Conservation (phyloP, 2,329 filamentous ascomycete genomes). For the Fusarium verrucosum region DNA sequence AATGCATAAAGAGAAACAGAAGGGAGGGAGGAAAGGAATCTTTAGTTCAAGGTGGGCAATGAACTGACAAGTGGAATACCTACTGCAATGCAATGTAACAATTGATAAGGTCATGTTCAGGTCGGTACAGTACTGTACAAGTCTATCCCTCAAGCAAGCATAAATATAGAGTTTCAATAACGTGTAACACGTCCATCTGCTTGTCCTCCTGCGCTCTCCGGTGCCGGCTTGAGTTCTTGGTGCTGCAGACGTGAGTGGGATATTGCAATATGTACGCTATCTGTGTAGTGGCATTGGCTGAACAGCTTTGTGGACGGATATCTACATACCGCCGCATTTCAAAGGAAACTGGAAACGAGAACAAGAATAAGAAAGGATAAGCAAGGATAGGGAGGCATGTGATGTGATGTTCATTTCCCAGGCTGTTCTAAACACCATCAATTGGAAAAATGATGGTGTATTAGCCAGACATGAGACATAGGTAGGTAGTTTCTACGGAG, state of each 20-base stretch:
- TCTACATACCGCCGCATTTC: slow-evolving; percentile 35
- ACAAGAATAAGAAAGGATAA: slow-evolving; percentile 2
- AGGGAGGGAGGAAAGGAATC: background rate
- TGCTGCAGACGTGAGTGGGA: background rate
- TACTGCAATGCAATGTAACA: no score
- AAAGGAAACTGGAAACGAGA: slow-evolving; percentile 14
- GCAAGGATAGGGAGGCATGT: slow-evolving; percentile 27
- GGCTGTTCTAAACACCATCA: background rate
- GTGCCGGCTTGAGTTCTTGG: background rate
- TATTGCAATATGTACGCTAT: slow-evolving; percentile 26
- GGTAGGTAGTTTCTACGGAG: no score
- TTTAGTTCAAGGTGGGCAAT: background rate
- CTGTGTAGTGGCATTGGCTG: slow-evolving; percentile 17
- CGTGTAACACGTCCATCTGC: background rate
- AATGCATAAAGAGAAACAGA: slow-evolving; percentile 18
- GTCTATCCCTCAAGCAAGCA: no score
- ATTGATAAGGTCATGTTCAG: background rate
- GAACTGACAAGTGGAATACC: no score
- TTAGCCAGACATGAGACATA: slow-evolving; percentile 15
- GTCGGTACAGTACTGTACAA: no score
- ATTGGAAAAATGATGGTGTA: slow-evolving; percentile 23
- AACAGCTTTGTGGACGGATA: slow-evolving; percentile 22
- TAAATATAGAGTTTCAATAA: background rate
- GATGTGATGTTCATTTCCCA: slow-evolving; percentile 15
- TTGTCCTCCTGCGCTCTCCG: background rate